Conservation (phyloP, 2,329 filamentous ascomycete species). For the Aspergillus flavus region DNA sequence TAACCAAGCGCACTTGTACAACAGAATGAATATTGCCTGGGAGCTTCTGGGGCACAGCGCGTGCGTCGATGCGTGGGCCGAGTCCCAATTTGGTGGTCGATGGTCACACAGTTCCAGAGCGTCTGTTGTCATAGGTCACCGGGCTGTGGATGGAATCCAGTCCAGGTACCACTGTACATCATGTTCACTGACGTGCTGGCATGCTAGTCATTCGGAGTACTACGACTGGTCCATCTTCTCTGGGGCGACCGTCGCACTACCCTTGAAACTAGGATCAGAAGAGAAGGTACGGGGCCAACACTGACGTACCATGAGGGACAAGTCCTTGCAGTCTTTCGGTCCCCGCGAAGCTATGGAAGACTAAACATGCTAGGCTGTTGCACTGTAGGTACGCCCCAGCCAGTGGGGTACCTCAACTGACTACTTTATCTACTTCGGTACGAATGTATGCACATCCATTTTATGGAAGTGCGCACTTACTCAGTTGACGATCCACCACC, state of each 20-base stretch:
- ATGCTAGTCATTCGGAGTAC: slow-evolving; percentile 16
- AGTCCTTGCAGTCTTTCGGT: slow-evolving; percentile 17
- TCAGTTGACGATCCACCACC: slow-evolving; percentile 11
- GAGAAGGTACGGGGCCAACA: slow-evolving; percentile 21
- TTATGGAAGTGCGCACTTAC: neutral
- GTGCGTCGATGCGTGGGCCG: slow-evolving; percentile 26
- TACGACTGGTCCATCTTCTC: slow-evolving; percentile 20
- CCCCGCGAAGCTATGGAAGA: slow-evolving; percentile 10
- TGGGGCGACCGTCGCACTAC: slow-evolving; percentile 18
- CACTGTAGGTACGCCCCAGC: slow-evolving; percentile 4
- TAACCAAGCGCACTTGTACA: slow-evolving; percentile 19
- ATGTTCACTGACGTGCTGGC: slow-evolving; percentile 18
- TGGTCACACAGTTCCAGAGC: slow-evolving; percentile 23
- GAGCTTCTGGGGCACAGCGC: slow-evolving; percentile 14
- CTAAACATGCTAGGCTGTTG: slow-evolving; percentile 5
- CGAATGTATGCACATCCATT: slow-evolving; percentile 1
- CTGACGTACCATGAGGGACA: slow-evolving; percentile 26
- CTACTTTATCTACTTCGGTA: slow-evolving; percentile 3
- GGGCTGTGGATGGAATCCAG: slow-evolving; percentile 3
- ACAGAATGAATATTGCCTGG: slow-evolving; percentile 11
- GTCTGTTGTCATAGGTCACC: slow-evolving; percentile 4
- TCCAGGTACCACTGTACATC: slow-evolving; percentile 16
- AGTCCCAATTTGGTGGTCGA: slow-evolving; percentile 17
- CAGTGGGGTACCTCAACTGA: slow-evolving; percentile 1
- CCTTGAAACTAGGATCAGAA: slow-evolving; percentile 16